phyloP scores from a whole-genome alignment of 2,329 filamentous ascomycete genomes.

The Pestalotiopsis sp. region DNA sequence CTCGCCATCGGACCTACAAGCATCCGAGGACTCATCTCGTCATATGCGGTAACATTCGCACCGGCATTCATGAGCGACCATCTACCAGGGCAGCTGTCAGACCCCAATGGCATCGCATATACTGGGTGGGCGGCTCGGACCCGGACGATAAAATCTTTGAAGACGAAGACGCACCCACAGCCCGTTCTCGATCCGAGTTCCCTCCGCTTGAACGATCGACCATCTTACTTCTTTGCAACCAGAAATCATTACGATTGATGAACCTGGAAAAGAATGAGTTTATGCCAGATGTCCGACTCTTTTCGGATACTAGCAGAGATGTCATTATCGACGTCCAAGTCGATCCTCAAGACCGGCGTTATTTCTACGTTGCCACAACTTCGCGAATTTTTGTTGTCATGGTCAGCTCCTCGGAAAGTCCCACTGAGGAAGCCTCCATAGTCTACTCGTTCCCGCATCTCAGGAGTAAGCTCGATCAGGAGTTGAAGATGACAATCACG shows the following conservation, averaged over 20 bases:
- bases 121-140: conserved; percentile 41
- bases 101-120: conserved; percentile 44
- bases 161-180: conserved; percentile 32
- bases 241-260: conserved; percentile 29
- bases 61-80: conserved; percentile 39
- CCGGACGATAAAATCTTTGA: conserved; percentile 34
- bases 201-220: conserved; percentile 56
- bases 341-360: conserved; percentile 29
- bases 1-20: conserved; percentile 35
- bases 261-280: conserved; percentile 27
- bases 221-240: conserved; percentile 47
- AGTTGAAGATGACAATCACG: conserved; percentile 42
- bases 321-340: conserved; percentile 30
- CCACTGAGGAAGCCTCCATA: conserved; percentile 29
- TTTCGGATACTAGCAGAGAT: conserved; percentile 23
- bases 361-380: conserved; percentile 33
- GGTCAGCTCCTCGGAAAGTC: conserved; percentile 20
- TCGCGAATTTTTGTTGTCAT: conserved; percentile 30
- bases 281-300: conserved; percentile 28
- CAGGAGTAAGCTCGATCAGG: conserved; percentile 38
- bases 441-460: conserved; percentile 49
- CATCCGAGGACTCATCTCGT: conserved; percentile 35
- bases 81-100: conserved; percentile 32
- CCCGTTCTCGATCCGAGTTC: conserved; percentile 25
- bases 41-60: conserved; percentile 47